Evolutionary conservation across 768 basidiomycete genomes (phyloP).

Genomic region (Hygrocybe coccinea): DNA sequence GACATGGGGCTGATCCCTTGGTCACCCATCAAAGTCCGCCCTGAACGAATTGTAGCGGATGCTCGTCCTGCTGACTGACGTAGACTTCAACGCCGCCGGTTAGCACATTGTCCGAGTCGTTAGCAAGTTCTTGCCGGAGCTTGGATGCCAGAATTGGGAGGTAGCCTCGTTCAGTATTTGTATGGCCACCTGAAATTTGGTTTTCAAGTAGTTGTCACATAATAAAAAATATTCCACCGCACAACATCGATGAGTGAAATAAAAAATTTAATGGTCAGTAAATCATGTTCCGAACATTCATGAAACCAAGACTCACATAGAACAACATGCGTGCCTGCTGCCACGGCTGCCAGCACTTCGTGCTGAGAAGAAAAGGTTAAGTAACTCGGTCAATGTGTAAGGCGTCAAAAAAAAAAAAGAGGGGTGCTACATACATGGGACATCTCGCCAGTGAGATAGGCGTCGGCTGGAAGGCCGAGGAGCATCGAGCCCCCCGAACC

Average conservation of each 20-base stretch:
- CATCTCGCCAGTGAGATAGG: constrained; percentile 94
- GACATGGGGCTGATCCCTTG: not conserved
- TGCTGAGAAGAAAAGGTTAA: constrained; percentile 48
- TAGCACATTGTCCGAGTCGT: constrained; percentile 31
- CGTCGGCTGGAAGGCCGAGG: constrained; percentile 66
- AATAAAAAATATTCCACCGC: not conserved
- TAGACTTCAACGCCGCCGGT: constrained; percentile 56
- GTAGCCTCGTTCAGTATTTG: constrained; percentile 93
- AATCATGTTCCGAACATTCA: too few relatives aligned
- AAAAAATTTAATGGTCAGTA: too few relatives aligned
- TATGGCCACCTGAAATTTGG: constrained; percentile 66
- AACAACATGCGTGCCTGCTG: constrained; percentile 71
- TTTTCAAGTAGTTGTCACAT: not conserved
- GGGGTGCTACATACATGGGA: constrained; percentile 54
- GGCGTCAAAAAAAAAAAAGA: constrained; percentile 6
- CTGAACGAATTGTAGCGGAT: constrained; percentile 64
- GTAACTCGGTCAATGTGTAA: constrained; percentile 18
- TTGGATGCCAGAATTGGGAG: constrained; percentile 68
- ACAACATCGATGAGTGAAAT: not conserved
- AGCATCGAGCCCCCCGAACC: constrained; percentile 84
- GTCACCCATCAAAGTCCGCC: not conserved
- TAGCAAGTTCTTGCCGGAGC: constrained; percentile 49
- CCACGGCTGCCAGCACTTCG: constrained; percentile 78
- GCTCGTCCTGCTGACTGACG: constrained; percentile 66
- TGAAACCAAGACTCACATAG: constrained; percentile 70